phyloP scores from a whole-genome alignment of 2,329 filamentous ascomycete genomes.

The Ophiostoma ips region DNA sequence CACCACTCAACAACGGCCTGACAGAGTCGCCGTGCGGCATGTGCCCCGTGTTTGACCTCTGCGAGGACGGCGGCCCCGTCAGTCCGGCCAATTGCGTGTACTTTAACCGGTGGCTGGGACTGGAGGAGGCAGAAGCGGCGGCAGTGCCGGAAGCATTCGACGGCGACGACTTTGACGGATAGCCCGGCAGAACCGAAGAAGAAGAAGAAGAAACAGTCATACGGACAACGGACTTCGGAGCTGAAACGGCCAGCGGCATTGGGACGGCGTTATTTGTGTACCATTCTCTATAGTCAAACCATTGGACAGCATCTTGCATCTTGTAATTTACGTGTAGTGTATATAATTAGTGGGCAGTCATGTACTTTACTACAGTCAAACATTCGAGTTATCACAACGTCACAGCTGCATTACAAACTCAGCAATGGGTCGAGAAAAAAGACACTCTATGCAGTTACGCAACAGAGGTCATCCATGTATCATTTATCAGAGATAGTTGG shows the following conservation, averaged over 20 bases:
- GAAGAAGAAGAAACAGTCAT: background rate
- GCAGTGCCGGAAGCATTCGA: slow-evolving; percentile 6
- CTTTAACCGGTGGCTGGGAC: slow-evolving; percentile 67
- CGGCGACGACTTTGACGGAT: slow-evolving; percentile 3
- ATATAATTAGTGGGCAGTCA: too few species aligned
- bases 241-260: slow-evolving; percentile 4
- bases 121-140: slow-evolving; percentile 24
- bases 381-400: too few species aligned
- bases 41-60: slow-evolving; percentile 88
- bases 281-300: background rate
- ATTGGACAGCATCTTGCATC: background rate
- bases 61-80: slow-evolving; percentile 79
- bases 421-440: background rate
- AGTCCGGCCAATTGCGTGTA: slow-evolving; percentile 85
- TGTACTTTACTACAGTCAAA: too few species aligned
- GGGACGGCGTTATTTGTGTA: background rate
- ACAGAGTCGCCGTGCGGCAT: slow-evolving; percentile 82
- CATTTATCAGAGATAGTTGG: background rate
- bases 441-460: slow-evolving; percentile 1
- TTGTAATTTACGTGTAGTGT: slow-evolving; percentile 1
- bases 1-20: slow-evolving; percentile 51
- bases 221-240: background rate
- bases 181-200: background rate
- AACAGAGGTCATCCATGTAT: background rate
- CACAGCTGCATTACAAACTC: too few species aligned